These are phyloP conservation scores for Tetradesmus lagerheimii DNA, from an alignment of 139 green algal species.

Conservation along the genomic window DNA sequence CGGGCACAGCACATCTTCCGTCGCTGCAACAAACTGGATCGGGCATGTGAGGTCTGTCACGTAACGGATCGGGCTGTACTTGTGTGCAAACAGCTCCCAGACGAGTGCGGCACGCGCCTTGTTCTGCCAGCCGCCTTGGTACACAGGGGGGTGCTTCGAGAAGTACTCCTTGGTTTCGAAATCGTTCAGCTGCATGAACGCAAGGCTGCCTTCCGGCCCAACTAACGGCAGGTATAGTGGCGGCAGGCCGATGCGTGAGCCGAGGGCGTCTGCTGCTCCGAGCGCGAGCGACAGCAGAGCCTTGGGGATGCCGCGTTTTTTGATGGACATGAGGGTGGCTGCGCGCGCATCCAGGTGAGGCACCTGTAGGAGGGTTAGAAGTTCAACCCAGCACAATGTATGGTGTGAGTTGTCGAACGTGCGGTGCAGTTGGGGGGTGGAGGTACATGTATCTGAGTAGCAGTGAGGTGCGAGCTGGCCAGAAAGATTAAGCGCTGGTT, in stretches of 20 bases:
- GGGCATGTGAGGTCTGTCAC: constrained; percentile 23
- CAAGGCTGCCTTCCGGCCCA: constrained; percentile 25
- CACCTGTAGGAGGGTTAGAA: constrained; percentile 22
- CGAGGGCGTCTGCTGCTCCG: constrained; percentile 16
- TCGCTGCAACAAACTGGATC: constrained; percentile 47
- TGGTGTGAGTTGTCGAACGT: too few species aligned
- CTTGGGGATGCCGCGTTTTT: constrained; percentile 36
- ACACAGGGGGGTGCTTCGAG: constrained; percentile 39
- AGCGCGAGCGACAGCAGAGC: constrained; percentile 7
- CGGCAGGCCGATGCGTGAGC: neutral
- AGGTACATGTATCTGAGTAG: too few species aligned
- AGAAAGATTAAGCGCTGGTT: too few species aligned
- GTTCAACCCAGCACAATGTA: neutral
- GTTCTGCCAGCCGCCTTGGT: constrained; percentile 46
- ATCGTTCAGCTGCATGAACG: constrained; percentile 55
- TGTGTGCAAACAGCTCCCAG: constrained; percentile 2
- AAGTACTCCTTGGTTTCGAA: constrained; percentile 52
- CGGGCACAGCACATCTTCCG: constrained; percentile 44
- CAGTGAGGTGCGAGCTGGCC: too few species aligned
- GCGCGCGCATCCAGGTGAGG: constrained; percentile 48
- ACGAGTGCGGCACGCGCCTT: constrained; percentile 2
- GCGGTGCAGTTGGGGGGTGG: too few species aligned
- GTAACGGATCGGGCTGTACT: constrained; percentile 47
- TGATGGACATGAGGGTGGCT: constrained; percentile 34
- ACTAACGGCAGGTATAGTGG: constrained; percentile 45